These are phyloP conservation scores for Aspergillus wentii DNA, from an alignment of 495 filamentous ascomycete genomes.

Conservation along the genomic window DNA sequence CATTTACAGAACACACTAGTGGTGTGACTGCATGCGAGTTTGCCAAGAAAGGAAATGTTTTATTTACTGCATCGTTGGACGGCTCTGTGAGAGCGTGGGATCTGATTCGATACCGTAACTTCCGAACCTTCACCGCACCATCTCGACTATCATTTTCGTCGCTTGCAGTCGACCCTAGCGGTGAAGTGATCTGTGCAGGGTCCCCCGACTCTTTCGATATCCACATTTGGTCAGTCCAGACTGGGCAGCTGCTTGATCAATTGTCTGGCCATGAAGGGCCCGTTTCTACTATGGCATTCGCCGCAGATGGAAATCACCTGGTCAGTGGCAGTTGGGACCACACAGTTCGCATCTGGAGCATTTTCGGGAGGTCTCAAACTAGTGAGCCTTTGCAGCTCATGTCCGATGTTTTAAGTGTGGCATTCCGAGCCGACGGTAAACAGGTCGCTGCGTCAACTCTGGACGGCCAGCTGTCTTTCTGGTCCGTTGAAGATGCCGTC, in stretches of 20 bases:
- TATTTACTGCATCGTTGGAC: slow-evolving; percentile 92
- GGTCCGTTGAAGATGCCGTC: slow-evolving; percentile 81
- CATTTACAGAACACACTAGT: slow-evolving; percentile 94
- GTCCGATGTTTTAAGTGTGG: slow-evolving; percentile 82
- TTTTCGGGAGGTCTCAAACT: slow-evolving; percentile 89
- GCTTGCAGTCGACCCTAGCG: slow-evolving; percentile 92
- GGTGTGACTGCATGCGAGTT: slow-evolving; percentile 96
- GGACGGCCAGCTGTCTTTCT: slow-evolving; percentile 92
- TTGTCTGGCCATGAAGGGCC: slow-evolving; percentile 92
- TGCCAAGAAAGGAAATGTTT: slow-evolving; percentile 85
- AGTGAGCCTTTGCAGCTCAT: slow-evolving; percentile 88
- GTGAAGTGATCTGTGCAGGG: slow-evolving; percentile 91
- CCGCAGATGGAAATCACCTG: slow-evolving; percentile 74
- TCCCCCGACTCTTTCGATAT: slow-evolving; percentile 95
- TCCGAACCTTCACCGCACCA: slow-evolving; percentile 92
- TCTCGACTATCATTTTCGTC: slow-evolving; percentile 87
- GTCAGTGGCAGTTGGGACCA: slow-evolving; percentile 94
- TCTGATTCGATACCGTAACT: slow-evolving; percentile 92
- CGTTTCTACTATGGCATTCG: slow-evolving; percentile 79
- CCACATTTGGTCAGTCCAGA: slow-evolving; percentile 97
- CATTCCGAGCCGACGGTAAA: slow-evolving; percentile 83
- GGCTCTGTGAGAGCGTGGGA: slow-evolving; percentile 96
- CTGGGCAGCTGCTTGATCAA: slow-evolving; percentile 87
- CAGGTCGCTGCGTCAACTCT: slow-evolving; percentile 89
- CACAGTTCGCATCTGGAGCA: slow-evolving; percentile 90